These are phyloP conservation scores for Penicillium psychrofluorescens DNA, from an alignment of 495 filamentous ascomycete species.

Conservation along the genomic window DNA sequence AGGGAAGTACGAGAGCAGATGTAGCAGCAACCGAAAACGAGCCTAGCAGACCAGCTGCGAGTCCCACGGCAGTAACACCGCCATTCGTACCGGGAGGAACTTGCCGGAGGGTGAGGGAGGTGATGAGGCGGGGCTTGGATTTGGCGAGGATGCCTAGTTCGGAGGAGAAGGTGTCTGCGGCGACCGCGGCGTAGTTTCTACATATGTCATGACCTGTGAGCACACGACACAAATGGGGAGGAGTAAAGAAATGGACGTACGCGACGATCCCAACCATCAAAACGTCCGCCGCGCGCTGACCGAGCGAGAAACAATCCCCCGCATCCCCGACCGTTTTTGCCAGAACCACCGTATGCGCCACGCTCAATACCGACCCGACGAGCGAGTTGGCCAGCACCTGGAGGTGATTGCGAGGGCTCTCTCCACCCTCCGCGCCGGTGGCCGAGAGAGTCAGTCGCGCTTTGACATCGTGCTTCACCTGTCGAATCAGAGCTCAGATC, in stretches of 20 bases:
- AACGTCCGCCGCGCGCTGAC: conserved; percentile 34
- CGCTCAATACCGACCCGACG: conserved; percentile 63
- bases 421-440: conserved; percentile 62
- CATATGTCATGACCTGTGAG: background rate
- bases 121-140: conserved; percentile 74
- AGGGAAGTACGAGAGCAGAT: conserved; percentile 59
- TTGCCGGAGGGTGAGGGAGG: conserved; percentile 60
- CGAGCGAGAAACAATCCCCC: conserved; percentile 29
- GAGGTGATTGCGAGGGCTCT: conserved; percentile 73
- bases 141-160: conserved; percentile 88
- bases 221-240: no score
- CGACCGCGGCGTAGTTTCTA: conserved; percentile 80
- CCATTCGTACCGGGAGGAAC: conserved; percentile 93
- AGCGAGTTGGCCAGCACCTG: conserved; percentile 89
- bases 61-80: conserved; percentile 68
- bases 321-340: conserved; percentile 9
- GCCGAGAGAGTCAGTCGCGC: conserved; percentile 69
- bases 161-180: conserved; percentile 90
- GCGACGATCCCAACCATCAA: conserved; percentile 51
- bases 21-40: conserved; percentile 63
- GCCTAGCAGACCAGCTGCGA: conserved; percentile 67
- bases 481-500: background rate
- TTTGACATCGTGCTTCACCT: conserved; percentile 87
- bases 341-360: conserved; percentile 64
- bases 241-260: conserved; percentile 19